These are phyloP conservation scores for Leccinum pellstonianum DNA, from an alignment of 768 basidiomycete genomes.

Conservation along the genomic window DNA sequence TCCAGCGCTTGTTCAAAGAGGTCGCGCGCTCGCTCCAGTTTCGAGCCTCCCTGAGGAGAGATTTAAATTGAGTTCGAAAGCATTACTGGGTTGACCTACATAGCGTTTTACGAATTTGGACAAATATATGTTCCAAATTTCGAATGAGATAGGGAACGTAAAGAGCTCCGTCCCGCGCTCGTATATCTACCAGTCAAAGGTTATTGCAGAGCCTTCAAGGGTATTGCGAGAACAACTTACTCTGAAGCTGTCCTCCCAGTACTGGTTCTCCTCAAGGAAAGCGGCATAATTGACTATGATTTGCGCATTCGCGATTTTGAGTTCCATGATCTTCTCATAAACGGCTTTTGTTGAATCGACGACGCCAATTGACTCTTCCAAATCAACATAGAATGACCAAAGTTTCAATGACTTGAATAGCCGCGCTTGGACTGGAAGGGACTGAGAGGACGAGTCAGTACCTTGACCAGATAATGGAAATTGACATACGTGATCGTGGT, in stretches of 20 bases:
- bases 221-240: conserved; percentile 47
- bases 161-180: conserved; percentile 97
- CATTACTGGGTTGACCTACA: conserved; percentile 47
- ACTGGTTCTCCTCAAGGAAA: conserved; percentile 96
- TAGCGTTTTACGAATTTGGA: conserved; percentile 97
- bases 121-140: conserved; percentile 98
- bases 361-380: conserved; percentile 95
- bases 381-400: conserved; percentile 98
- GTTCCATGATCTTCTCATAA: conserved; percentile 94
- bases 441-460: conserved; percentile 41
- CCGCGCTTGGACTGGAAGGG: conserved; percentile 80
- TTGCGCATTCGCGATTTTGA: conserved; percentile 97
- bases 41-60: conserved; percentile 72
- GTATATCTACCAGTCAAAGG: conserved; percentile 60
- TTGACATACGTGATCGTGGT: conserved; percentile 84
- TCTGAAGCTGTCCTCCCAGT: conserved; percentile 99
- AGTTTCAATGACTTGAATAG: conserved; percentile 97
- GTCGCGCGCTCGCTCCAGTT: conserved; percentile 94
- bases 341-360: conserved; percentile 89
- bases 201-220: conserved; percentile 5
- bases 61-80: conserved; percentile 3
- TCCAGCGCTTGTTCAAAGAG: conserved; percentile 97
- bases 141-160: conserved; percentile 97
- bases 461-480: background rate
- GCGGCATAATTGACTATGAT: conserved; percentile 96